Evolutionary conservation across 2,329 filamentous ascomycete genomes (phyloP), one percentile per base, ranked within the genome.

Genomic region (Fonsecaea pedrosoi): DNA sequence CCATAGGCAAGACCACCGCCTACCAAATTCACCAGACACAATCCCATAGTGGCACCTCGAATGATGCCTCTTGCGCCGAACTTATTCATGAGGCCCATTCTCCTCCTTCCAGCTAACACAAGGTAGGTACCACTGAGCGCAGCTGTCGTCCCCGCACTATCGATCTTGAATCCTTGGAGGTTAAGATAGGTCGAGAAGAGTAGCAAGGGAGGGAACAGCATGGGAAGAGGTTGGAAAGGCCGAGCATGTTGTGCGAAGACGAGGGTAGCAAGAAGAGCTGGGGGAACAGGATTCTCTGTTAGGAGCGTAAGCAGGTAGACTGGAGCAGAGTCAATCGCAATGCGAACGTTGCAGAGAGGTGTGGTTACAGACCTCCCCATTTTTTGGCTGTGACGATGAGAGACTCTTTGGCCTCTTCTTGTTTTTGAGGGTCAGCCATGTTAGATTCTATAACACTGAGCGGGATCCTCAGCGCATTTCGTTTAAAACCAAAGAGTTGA

Each of bases 101-200:
- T 86, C 71, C 89, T 81, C 69, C 89, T 81, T 64, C 83, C 77
- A 2, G 89, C 89, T 12, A 91, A 77, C 15, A 90, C 75, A n/a
- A 89, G 78, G 72, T 90, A 90, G 48, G 90, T 74, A 0, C 86
- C 87, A 37, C 86, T 89, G 86, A 87, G 89, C 0, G 88, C 87
- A 8, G 87, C 86, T 18, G 84, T 87, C 4, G 89, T 81, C 5
- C 88, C 88, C 0, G 88, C 88, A 21, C 83, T 82, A 73, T 90
- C 89, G 57, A 84, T 85, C 74, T 86, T 85, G 79, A 85, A 89
- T 66, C 83, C 83, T 69, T 83, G 83, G 35, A 90, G 74, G 74
- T 90, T 90, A 54, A 90, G 79, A 74, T 90, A 91, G 65, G 85
- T 86, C 60, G 85, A 85, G 78, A 90, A 89, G 66, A 90, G 82